Base-by-base conservation (phyloP, 2,329 filamentous ascomycete genomes). In the Aspergillus ruber region DNA sequence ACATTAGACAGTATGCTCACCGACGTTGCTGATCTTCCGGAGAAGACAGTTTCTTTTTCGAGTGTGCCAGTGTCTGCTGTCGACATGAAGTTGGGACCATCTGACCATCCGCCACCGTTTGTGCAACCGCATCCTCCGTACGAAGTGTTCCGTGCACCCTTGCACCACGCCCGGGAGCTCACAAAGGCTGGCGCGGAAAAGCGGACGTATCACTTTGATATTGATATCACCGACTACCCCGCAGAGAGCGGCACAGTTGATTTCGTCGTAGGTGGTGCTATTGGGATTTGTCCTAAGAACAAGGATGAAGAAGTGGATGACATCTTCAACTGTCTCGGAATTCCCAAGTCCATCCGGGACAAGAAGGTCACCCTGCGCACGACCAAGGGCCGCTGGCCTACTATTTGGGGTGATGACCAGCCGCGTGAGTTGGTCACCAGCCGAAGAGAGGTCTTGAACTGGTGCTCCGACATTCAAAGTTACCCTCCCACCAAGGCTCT, bases 41-140 rank as follows among this genome's bases (percentile, higher is more conserved):
- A 85, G 46, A 84, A 87, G 69, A 91, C 80, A 0, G 78, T 90
- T 33, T 86, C 83, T 3, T 80, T 95, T 64, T 65, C 50, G 61
- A 68, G 32, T 50, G 62, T 72, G 13, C 58, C 65, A 50, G 52
- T 65, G 60, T 64, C 63, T 3, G 59, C 62, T 4, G 54, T 63
- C 20, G 56, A 65, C 48, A 56, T 67, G 49, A 49, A 61, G 33
- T 45, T 68, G 15, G 68, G 63, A 3, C 67, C 72, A 10, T 56
- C 68, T 45, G 69, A 74, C 43, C 85, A 91, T 63, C 91, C 93
- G 15, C 93, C 93, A 6, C 78, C 77, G 50, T 98, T 90, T 61
- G 90, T 98, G 46, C 89, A 95, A 65, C 93, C 93, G 21, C 93
- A 98, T 66, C 89, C 89, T 48, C 93, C 93, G 0, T 93, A 95